Base-by-base conservation (phyloP, 2,329 filamentous ascomycete genomes). In the Sordariomycetes sp. region DNA sequence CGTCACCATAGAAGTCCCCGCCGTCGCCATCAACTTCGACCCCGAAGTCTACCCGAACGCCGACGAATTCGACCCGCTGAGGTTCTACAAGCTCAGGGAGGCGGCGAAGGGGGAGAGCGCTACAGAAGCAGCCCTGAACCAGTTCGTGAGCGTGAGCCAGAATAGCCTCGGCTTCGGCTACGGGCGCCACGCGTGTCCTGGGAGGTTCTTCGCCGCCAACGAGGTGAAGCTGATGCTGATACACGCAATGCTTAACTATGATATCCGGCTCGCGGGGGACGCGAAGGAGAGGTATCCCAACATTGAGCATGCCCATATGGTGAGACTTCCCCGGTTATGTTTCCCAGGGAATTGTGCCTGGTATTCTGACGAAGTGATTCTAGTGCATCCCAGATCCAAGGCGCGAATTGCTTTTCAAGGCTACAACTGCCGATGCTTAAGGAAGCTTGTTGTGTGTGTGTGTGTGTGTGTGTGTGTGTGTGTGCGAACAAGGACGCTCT, bases 221-320 rank as follows among this genome's bases (percentile, higher is more conserved):
- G 72, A 76, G 67, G 73, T 76, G 65, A 77, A 77, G 65, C 64
- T 76, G 61, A 70, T 76, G 20, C 61, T 77, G 16, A 70, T 72
- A 1, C 65, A 72, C 53, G 65, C 73, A 3, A 61, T 77, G 51
- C 71, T 76, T 0, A 71, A 68, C 32, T 75, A 76, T 61, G 74
- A 76, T 24, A 60, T 72, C 55, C 62, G 61, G 56, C 64, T 71
- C 18, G 60, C 55, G 6, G 69, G 66, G 2, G 69, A 67, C 52
- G n/a, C 34, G n/a, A 40, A 46, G 22, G 54, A 55, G 34, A 55
- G 54, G 35, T 55, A 55, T 43, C 54, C 54, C 34, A 55, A 55
- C 54, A n/a, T 55, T 24, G 54, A 55, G 64, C 58, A 53, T 20
- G 61, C 58, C 12, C 18, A 58, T 8, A 52, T 46, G 2, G 61